These are phyloP conservation scores for Hansenula anomala DNA, from an alignment of 1,139 yeast species.

Conservation along the genomic window DNA sequence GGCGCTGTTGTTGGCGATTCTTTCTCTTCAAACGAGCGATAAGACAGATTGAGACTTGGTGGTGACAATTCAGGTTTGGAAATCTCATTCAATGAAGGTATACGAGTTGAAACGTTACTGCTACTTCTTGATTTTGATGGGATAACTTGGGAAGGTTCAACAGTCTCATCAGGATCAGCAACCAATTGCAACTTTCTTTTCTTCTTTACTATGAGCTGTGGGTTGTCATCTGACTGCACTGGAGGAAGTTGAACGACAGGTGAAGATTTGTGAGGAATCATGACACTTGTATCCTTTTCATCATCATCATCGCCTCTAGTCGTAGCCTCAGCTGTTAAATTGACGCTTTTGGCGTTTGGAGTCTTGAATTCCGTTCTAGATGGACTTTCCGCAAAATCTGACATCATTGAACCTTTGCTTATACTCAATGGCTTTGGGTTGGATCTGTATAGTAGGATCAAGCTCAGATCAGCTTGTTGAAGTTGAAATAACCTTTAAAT, in stretches of 20 bases:
- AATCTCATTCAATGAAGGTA: conserved; percentile 22
- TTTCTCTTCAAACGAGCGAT: conserved; percentile 6
- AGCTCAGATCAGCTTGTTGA: too few relatives aligned
- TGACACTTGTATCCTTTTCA: conserved; percentile 2
- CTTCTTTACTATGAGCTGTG: conserved; percentile 8
- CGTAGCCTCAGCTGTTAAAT: background rate
- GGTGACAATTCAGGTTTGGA: conserved; percentile 27
- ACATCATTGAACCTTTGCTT: too few relatives aligned
- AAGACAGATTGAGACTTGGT: conserved; percentile 9
- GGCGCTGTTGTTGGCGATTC: background rate
- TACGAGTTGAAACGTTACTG: conserved; percentile 9
- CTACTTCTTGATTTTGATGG: conserved; percentile 22
- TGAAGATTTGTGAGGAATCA: conserved; percentile 9
- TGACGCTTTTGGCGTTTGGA: background rate
- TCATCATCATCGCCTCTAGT: background rate
- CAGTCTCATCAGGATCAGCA: conserved; percentile 6
- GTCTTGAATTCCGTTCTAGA: background rate
- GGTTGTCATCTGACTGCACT: conserved; percentile 1
- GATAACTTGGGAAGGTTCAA: conserved; percentile 7
- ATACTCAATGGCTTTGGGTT: background rate
- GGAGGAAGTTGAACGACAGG: conserved; percentile 6
- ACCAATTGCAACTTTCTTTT: conserved; percentile 10
- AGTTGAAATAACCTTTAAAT: too few relatives aligned
- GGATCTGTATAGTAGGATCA: too few relatives aligned
- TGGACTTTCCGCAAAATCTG: background rate